phyloP scores from a whole-genome alignment of 331 rosid species.

The Rosa hybrid region DNA sequence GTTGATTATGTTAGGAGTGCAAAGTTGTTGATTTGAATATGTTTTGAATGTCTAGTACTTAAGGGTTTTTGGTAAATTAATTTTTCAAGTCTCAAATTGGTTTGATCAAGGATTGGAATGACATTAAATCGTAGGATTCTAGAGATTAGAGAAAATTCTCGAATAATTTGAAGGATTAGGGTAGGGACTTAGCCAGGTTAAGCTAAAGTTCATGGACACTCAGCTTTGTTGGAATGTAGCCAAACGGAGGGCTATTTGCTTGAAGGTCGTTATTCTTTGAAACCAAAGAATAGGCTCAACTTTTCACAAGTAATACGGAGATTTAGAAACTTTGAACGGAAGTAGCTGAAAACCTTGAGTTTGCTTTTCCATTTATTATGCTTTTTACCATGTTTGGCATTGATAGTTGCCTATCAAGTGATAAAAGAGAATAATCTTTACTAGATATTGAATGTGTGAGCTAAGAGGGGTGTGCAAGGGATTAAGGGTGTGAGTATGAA shows the following conservation, averaged over 20 bases:
- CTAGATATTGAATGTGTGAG: neutral
- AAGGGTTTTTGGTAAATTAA: neutral
- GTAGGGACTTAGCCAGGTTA: neutral
- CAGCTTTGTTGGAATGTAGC: neutral
- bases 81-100: neutral
- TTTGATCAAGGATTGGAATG: neutral
- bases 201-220: neutral
- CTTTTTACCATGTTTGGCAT: neutral
- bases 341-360: neutral
- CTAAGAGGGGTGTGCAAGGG: neutral
- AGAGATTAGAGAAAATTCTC: neutral
- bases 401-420: neutral
- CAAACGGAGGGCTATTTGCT: neutral
- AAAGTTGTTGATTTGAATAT: neutral
- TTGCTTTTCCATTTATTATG: neutral
- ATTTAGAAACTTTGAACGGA: neutral
- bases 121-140: neutral
- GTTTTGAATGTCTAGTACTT: neutral
- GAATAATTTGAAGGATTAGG: conserved; percentile 6
- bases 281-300: neutral
- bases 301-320: neutral
- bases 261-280: neutral
- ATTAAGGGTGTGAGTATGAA: neutral
- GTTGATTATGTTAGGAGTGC: neutral
- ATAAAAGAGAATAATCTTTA: neutral